Evolutionary conservation across 768 basidiomycete genomes (phyloP), one percentile per base, ranked within the genome.

Genomic region (Sutorius australiensis): DNA sequence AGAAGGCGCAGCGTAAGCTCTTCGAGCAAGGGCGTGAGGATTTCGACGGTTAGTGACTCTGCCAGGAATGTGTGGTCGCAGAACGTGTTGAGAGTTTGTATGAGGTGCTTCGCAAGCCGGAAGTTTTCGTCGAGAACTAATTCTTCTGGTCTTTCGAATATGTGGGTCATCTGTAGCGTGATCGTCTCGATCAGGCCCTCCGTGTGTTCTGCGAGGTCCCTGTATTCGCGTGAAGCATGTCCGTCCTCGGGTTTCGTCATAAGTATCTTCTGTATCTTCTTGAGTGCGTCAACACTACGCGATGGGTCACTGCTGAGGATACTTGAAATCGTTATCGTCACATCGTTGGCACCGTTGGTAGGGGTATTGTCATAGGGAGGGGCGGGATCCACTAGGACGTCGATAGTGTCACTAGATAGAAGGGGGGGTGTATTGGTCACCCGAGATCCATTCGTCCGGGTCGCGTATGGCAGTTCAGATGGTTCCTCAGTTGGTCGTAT

Each of bases 41-140:
- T 89, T 52, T 88, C 86, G 38, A 92, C 85, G 0, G 89, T 88
- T 51, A 98, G 67, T 8, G 89, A 90, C 66, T 94, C 89, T 11
- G 93, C 91, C 44, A 99, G 79, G 56, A 90, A 80, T 6, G 84
- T 72, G 66, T 95, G 92, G 63, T 98, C 94, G 62, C 94, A 95
- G 67, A 98, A 93, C 24, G 89, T 89, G 62, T 95, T 94, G 28
- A 98, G 80, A 0, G 95, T 95, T 69, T 98, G 95, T 57, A 98
- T 95, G 48, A 98, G 81, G 69, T 98, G 97, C 71, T 99, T 99
- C 43, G 95, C 92, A 9, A 99, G 77, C 37, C 97, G 82, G 73
- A 97, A 94, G 62, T 92, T 92, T 57, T 89, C 86, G 16, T 86
- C 84, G 13, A 81, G 73, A 21, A 83, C 70, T 36, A 95, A 73